phyloP scores from a whole-genome alignment of 768 basidiomycete species.

The Mycena maculata region DNA sequence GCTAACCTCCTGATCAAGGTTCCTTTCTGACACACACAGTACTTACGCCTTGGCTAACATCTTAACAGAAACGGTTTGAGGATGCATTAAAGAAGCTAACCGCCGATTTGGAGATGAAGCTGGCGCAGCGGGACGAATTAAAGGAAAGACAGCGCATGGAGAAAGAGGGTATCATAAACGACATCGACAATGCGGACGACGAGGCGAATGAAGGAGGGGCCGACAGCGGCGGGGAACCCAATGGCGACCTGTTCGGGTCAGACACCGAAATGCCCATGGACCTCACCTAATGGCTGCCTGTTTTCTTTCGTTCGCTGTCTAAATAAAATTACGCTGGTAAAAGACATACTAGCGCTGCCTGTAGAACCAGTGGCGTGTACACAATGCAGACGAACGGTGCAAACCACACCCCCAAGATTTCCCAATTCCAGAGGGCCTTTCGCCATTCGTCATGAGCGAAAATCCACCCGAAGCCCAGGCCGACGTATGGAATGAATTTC shows the following conservation, averaged over 20 bases:
- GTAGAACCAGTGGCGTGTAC: constrained; percentile 79
- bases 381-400: constrained; percentile 85
- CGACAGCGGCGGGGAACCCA: constrained; percentile 45
- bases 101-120: constrained; percentile 87
- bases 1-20: constrained; percentile 91
- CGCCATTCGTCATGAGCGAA: constrained; percentile 56
- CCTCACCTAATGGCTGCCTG: constrained; percentile 29
- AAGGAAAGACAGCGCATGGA: constrained; percentile 78
- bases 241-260: constrained; percentile 60
- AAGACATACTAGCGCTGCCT: constrained; percentile 71
- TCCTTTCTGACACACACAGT: background rate
- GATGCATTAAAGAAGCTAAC: constrained; percentile 91
- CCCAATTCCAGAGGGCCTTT: constrained; percentile 79
- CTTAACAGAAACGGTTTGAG: constrained; percentile 86
- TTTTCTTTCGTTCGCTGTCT: background rate
- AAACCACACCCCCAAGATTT: constrained; percentile 85
- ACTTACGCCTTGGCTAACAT: background rate
- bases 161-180: constrained; percentile 71
- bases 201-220: constrained; percentile 41
- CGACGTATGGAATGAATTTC: constrained; percentile 53
- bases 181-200: constrained; percentile 49
- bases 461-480: constrained; percentile 69
- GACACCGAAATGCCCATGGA: constrained; percentile 54
- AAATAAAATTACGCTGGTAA: constrained; percentile 43
- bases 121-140: constrained; percentile 81